phyloP scores from a whole-genome alignment of 75 land plant species.

The Adiantum capillusveneris region DNA sequence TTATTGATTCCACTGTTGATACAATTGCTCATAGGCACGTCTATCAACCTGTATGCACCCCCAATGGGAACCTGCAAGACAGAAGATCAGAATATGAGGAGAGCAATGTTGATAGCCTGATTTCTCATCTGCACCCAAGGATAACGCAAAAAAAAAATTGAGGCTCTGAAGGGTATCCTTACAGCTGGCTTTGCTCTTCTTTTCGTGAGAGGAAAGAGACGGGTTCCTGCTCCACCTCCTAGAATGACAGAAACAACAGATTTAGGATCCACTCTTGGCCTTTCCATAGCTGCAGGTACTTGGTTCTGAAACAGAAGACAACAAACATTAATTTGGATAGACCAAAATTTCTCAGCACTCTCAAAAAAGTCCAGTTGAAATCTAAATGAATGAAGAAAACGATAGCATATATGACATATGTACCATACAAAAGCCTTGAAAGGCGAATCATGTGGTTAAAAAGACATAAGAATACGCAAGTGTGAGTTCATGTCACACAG shows the following conservation, averaged over 20 bases:
- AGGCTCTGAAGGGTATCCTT: constrained; percentile 1
- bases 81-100: background rate
- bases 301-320: background rate
- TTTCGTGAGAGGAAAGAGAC: constrained; percentile 56
- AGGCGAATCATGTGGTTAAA: too few relatives aligned
- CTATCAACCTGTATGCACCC: constrained; percentile 81
- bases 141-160: background rate
- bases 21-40: constrained; percentile 98
- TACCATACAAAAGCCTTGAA: too few relatives aligned
- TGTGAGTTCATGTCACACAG: too few relatives aligned
- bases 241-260: constrained; percentile 50
- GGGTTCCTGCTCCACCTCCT: constrained; percentile 69
- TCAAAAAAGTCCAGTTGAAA: too few relatives aligned
- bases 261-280: constrained; percentile 30
- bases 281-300: constrained; percentile 20
- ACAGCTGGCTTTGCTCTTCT: constrained; percentile 62
- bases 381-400: too few relatives aligned
- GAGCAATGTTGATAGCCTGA: background rate
- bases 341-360: too few relatives aligned
- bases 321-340: background rate
- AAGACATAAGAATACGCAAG: too few relatives aligned
- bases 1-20: constrained; percentile 92
- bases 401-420: too few relatives aligned
- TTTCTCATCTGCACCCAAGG: background rate
- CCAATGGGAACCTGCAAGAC: constrained; percentile 74